A percentile compares a stretch with the other conserved stretches of the same genome.
Evolutionary conservation across 306 rosid genomes (phyloP).

Genomic region (Argentina anserina): DNA sequence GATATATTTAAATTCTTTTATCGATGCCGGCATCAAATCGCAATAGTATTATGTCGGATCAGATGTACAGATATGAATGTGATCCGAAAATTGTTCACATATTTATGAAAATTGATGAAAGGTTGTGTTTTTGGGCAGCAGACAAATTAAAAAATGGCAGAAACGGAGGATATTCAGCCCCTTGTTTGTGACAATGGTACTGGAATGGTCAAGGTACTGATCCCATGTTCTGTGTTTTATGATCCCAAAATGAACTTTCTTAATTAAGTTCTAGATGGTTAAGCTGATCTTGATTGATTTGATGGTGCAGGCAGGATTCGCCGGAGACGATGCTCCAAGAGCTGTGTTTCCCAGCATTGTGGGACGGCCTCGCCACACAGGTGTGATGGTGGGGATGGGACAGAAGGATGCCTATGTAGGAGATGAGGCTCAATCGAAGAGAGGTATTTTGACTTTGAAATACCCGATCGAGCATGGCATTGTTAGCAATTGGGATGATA

Average conservation of each 20-base stretch:
- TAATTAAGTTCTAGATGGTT: neutral
- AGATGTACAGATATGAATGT: neutral
- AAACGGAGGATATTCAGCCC: constrained; percentile 88
- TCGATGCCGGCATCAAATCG: neutral
- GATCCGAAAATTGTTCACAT: neutral
- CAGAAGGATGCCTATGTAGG: constrained; percentile 98
- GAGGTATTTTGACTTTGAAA: constrained; percentile 87
- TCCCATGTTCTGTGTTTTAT: constrained; percentile 9
- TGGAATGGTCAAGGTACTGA: constrained; percentile 90
- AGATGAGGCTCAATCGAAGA: constrained; percentile 93
- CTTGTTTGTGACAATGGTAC: constrained; percentile 97
- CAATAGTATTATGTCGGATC: neutral
- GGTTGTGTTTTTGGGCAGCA: constrained; percentile 23
- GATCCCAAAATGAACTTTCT: neutral
- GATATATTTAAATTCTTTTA: neutral
- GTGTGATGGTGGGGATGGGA: constrained; percentile 99
- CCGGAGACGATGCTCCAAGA: constrained; percentile 98
- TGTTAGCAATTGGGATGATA: constrained; percentile 95
- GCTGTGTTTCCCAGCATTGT: constrained; percentile 98
- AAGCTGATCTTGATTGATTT: constrained; percentile 1
- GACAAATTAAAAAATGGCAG: constrained; percentile 60
- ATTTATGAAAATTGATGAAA: neutral
- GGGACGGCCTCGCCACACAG: constrained; percentile 95
- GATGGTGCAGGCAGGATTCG: constrained; percentile 81
- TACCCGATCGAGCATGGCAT: constrained; percentile 97